Base-by-base conservation (phyloP, 306 rosid species). In the Malus sieversii region DNA sequence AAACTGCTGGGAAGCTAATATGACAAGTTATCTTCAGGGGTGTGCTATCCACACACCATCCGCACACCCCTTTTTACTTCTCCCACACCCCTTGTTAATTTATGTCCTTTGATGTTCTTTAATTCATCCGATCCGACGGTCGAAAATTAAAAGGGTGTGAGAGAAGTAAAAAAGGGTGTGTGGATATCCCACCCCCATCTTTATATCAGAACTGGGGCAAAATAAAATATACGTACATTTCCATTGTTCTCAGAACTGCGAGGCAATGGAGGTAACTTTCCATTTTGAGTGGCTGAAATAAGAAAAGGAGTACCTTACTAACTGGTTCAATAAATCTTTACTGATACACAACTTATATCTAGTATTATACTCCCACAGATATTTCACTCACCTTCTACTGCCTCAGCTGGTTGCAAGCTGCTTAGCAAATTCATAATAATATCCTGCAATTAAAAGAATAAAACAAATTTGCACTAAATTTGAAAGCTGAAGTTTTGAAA, bases 181-280 rank as follows among this genome's bases (percentile, higher is more conserved):
- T 27, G 27, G 27, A 27, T 27, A 27, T 27, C 27, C 2, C 27
- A 27, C 27, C 27, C 27, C 27, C 2, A 27, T 27, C 27, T 42
- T 29, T 18, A 27, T 19, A 44, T 38, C 14, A 73, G 58, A 73
- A 40, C 55, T 4, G 2, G 16, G 18, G 57, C 23, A 72, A 73
- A 57, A 68, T 70, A 20, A 77, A 80, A 59, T 12, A 25, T 58
- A 74, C 97, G 85, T 81, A 95, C 98, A 86, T 10, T 87, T 82
- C 98, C 98, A 79, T 94, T 92, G 84, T 87, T 87, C 82, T 96
- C 99, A 25, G 86, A 84, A 90, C 83, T 75, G 80, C 87, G 96
- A 65, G 96, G 96, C 74, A 86, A 69, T 51, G 98, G 92, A 22
- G 98, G 98, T 79, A 92, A 83, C 87, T 90, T 96, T 77, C 92